Conservation (phyloP, 495 filamentous ascomycete species). For the Bacidia rubella region DNA sequence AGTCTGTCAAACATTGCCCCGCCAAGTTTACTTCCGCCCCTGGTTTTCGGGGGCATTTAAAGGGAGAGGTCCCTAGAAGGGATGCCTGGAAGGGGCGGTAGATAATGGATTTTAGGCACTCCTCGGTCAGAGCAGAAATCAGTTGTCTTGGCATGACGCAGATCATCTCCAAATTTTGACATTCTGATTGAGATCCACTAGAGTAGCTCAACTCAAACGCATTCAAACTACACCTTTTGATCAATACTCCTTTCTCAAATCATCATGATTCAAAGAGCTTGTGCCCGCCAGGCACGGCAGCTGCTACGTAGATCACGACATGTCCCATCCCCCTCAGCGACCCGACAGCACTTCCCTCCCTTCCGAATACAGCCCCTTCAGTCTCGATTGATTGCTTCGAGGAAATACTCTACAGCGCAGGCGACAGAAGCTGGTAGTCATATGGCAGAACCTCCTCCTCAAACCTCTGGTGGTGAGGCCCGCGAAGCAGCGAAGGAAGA, state of each 20-base stretch:
- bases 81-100: too few species aligned
- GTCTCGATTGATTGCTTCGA: neutral
- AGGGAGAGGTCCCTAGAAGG: too few species aligned
- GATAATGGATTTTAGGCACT: too few species aligned
- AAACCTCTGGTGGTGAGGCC: slow-evolving; percentile 6
- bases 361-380: slow-evolving; percentile 8
- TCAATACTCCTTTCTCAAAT: too few species aligned
- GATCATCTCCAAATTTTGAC: neutral
- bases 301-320: neutral
- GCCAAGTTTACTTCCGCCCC: too few species aligned
- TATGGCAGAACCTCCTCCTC: slow-evolving; percentile 27
- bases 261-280: slow-evolving; percentile 18
- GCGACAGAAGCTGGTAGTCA: slow-evolving; percentile 4
- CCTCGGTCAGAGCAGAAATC: too few species aligned
- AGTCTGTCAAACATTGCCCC: too few species aligned
- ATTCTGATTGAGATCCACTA: neutral
- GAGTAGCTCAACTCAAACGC: too few species aligned
- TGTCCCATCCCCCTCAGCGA: neutral
- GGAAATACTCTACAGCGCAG: slow-evolving; percentile 13
- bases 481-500: slow-evolving; percentile 24
- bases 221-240: too few species aligned
- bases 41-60: too few species aligned
- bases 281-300: slow-evolving; percentile 9
- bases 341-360: slow-evolving; percentile 5
- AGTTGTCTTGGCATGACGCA: neutral